A percentile compares a stretch with the other conserved stretches of the same genome.
Conservation (phyloP, 805 yeast species). For the Helenozyma rhizophorensis region DNA sequence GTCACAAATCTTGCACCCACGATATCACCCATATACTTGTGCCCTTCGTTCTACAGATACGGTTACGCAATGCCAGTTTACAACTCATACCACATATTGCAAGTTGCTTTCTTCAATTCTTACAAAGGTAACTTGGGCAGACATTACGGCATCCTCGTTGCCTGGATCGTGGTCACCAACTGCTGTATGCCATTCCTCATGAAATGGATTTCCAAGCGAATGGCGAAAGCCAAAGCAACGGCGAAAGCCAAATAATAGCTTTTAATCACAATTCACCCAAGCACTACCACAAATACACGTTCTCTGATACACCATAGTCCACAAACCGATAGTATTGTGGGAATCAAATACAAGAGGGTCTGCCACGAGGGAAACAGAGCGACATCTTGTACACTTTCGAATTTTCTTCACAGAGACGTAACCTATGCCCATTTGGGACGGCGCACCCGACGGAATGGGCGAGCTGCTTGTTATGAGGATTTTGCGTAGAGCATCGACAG, state of each 20-base stretch:
- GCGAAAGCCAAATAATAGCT: constrained; percentile 2
- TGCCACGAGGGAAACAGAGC: constrained; percentile 37
- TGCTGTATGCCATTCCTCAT: constrained; percentile 22
- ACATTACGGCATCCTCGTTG: constrained; percentile 27
- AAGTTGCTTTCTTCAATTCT: constrained; percentile 28
- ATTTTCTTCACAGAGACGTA: constrained; percentile 13
- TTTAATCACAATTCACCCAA: constrained; percentile 47
- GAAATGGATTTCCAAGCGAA: constrained; percentile 14
- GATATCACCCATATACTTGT: constrained; percentile 26
- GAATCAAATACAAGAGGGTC: constrained; percentile 37
- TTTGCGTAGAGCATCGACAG: constrained; percentile 37
- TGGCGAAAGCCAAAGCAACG: constrained; percentile 7
- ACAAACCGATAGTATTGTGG: constrained; percentile 30
- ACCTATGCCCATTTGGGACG: constrained; percentile 10
- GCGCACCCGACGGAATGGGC: constrained; percentile 10
- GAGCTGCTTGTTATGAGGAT: constrained; percentile 21
- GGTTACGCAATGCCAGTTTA: constrained; percentile 37
- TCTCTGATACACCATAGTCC: constrained; percentile 68
- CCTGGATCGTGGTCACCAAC: constrained; percentile 28
- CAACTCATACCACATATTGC: constrained; percentile 26
- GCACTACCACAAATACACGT: constrained; percentile 76
- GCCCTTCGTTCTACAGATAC: constrained; percentile 28
- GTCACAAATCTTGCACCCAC: constrained; percentile 30
- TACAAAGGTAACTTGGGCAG: constrained; percentile 34
- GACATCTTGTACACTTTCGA: constrained; percentile 39